Evolutionary conservation across 2,329 filamentous ascomycete genomes (phyloP).

Genomic region (Westerdykella sp.): DNA sequence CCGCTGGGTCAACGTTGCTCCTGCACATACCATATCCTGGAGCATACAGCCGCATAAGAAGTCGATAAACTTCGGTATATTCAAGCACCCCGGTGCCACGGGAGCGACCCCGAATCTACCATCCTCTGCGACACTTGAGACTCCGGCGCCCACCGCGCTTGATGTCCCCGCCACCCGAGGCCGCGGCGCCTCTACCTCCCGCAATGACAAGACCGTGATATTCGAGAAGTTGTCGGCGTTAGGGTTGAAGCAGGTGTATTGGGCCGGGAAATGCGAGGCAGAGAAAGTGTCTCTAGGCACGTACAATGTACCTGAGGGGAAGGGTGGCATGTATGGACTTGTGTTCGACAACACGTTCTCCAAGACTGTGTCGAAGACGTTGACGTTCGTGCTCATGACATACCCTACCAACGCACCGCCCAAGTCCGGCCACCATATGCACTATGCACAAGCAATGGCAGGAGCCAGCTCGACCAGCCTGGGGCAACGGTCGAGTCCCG

Average conservation of each 20-base stretch:
- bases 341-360: slow-evolving; percentile 99
- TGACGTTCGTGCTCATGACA: slow-evolving; percentile 88
- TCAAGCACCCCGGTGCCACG: slow-evolving; percentile 83
- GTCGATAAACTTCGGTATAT: slow-evolving; percentile 95
- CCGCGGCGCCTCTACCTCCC: slow-evolving; percentile 46
- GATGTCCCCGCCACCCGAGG: slow-evolving; percentile 57
- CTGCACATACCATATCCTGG: slow-evolving; percentile 92
- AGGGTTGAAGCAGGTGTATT: slow-evolving; percentile 59
- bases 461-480: slow-evolving; percentile 39
- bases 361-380: slow-evolving; percentile 83
- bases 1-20: slow-evolving; percentile 89
- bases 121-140: slow-evolving; percentile 26
- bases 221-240: slow-evolving; percentile 58
- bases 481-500: slow-evolving; percentile 36
- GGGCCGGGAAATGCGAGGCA: slow-evolving; percentile 92
- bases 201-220: slow-evolving; percentile 66
- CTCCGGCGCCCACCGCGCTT: slow-evolving; percentile 33
- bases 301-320: slow-evolving; percentile 66
- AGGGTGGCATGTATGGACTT: slow-evolving; percentile 90
- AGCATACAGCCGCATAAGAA: slow-evolving; percentile 97
- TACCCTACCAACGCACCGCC: slow-evolving; percentile 80
- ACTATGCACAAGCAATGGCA: slow-evolving; percentile 50
- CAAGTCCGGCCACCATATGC: slow-evolving; percentile 65
- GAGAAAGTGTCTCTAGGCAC: slow-evolving; percentile 91
- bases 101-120: slow-evolving; percentile 39